These are phyloP conservation scores for Ilyonectria sp. DNA, from an alignment of 2,329 filamentous ascomycete species.

Conservation along the genomic window DNA sequence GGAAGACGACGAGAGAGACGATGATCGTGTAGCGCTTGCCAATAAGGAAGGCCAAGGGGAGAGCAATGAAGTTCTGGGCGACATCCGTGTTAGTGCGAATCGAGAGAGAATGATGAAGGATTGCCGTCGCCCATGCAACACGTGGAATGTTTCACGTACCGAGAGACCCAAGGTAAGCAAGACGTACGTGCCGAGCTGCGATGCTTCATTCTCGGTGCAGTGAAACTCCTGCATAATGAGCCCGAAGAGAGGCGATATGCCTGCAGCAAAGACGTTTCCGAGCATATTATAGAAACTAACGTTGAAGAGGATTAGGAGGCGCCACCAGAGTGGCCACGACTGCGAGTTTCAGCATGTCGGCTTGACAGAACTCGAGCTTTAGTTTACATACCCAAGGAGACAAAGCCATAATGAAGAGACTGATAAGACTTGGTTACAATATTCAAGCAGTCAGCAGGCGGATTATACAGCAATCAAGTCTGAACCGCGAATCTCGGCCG, in stretches of 20 bases:
- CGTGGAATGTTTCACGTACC: conserved; percentile 5
- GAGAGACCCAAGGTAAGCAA: conserved; percentile 6
- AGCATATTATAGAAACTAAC: conserved; percentile 12
- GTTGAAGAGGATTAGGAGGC: conserved; percentile 8
- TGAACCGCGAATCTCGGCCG: neutral
- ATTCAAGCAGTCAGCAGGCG: conserved; percentile 1
- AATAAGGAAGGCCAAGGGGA: conserved; percentile 2
- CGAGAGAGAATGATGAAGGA: neutral
- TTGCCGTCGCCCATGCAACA: neutral
- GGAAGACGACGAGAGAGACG: conserved; percentile 4
- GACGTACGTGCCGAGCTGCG: conserved; percentile 8
- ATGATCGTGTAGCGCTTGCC: conserved; percentile 10
- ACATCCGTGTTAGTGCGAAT: neutral
- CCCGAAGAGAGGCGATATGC: conserved; percentile 5
- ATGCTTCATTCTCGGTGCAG: conserved; percentile 3
- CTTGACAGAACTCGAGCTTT: neutral
- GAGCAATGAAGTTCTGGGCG: conserved; percentile 8
- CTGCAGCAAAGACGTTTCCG: conserved; percentile 2
- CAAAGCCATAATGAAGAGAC: conserved; percentile 3
- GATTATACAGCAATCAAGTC: neutral
- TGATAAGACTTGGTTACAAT: neutral
- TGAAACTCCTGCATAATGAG: conserved; percentile 12
- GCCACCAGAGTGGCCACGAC: conserved; percentile 12
- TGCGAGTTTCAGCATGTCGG: neutral
- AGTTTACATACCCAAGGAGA: conserved; percentile 1